These are phyloP conservation scores for Knufia petricola DNA, from an alignment of 2,329 filamentous ascomycete genomes.

Conservation along the genomic window DNA sequence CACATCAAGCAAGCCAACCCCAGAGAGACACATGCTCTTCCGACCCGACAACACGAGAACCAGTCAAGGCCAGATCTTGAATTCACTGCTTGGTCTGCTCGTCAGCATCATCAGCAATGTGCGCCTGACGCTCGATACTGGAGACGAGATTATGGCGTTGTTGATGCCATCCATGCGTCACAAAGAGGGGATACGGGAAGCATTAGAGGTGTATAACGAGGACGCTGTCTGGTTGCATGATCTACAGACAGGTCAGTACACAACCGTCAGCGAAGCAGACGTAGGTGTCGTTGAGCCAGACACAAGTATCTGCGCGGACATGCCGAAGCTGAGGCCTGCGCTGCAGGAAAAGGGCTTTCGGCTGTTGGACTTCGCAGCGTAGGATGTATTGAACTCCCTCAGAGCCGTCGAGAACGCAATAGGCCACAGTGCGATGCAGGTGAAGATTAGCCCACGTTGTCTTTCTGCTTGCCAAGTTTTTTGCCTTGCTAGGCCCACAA, in stretches of 20 bases:
- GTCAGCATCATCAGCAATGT: slow-evolving; percentile 32
- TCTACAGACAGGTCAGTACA: not conserved
- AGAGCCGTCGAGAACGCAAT: too few species aligned
- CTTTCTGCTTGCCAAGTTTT: too few species aligned
- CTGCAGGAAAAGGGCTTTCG: too few species aligned
- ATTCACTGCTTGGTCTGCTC: slow-evolving; percentile 26
- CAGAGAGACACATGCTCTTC: not conserved
- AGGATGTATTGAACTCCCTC: too few species aligned
- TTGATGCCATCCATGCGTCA: slow-evolving; percentile 19
- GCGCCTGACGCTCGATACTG: slow-evolving; percentile 30
- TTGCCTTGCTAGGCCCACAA: too few species aligned
- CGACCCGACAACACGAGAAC: slow-evolving; percentile 7
- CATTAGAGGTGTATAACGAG: slow-evolving; percentile 17
- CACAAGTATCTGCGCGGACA: too few species aligned
- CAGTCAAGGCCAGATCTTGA: slow-evolving; percentile 12
- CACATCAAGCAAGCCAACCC: not conserved
- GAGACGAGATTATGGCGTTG: slow-evolving; percentile 33
- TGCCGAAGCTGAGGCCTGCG: too few species aligned
- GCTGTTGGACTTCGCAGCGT: too few species aligned
- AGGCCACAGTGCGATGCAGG: too few species aligned
- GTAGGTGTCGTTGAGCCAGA: too few species aligned
- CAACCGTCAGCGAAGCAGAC: too few species aligned
- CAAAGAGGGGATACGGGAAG: slow-evolving; percentile 10
- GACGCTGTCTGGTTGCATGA: slow-evolving; percentile 19
- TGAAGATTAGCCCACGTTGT: too few species aligned